Percentiles rank a stretch among this genome's conserved stretches.
Conservation (phyloP, 768 basidiomycete genomes). For the Rhodotorula toruloides region DNA sequence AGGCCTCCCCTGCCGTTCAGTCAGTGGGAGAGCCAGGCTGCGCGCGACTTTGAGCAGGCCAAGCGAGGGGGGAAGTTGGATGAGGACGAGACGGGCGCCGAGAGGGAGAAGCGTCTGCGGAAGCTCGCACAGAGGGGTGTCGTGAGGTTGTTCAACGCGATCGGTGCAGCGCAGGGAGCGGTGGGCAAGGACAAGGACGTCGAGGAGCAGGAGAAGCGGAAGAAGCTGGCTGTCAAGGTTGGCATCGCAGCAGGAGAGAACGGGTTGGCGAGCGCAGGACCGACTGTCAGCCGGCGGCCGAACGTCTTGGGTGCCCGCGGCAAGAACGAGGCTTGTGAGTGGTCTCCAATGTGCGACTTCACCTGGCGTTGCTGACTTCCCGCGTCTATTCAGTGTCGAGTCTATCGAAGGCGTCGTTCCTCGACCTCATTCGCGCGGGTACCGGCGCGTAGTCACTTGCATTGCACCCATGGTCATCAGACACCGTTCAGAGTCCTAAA, state of each 20-base stretch:
- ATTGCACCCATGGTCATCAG: too few species aligned
- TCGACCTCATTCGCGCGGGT: conserved; percentile 41
- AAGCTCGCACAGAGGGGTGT: conserved; percentile 44
- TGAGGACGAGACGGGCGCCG: conserved; percentile 38
- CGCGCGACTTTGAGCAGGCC: conserved; percentile 28
- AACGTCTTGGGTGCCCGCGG: conserved; percentile 42
- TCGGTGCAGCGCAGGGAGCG: conserved; percentile 39
- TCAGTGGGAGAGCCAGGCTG: conserved; percentile 37
- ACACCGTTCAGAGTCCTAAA: too few species aligned
- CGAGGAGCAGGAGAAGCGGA: conserved; percentile 38
- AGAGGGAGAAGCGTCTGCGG: conserved; percentile 43
- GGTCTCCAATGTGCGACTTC: too few species aligned
- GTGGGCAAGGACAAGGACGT: conserved; percentile 34
- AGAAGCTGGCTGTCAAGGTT: conserved; percentile 33
- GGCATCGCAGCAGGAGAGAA: conserved; percentile 12
- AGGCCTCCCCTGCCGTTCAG: conserved; percentile 40
- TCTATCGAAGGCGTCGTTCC: conserved; percentile 43
- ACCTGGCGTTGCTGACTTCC: neutral
- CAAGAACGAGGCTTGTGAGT: conserved; percentile 42
- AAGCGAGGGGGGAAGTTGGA: conserved; percentile 6
- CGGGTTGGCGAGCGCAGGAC: neutral
- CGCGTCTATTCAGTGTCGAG: conserved; percentile 35
- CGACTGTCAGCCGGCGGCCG: conserved; percentile 32
- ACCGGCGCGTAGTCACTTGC: conserved; percentile 14
- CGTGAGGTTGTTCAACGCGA: conserved; percentile 43